Evolutionary conservation across 78 protist genomes (phyloP), one percentile per base, ranked within the genome.

Genomic region (Parvularia atlantis): DNA sequence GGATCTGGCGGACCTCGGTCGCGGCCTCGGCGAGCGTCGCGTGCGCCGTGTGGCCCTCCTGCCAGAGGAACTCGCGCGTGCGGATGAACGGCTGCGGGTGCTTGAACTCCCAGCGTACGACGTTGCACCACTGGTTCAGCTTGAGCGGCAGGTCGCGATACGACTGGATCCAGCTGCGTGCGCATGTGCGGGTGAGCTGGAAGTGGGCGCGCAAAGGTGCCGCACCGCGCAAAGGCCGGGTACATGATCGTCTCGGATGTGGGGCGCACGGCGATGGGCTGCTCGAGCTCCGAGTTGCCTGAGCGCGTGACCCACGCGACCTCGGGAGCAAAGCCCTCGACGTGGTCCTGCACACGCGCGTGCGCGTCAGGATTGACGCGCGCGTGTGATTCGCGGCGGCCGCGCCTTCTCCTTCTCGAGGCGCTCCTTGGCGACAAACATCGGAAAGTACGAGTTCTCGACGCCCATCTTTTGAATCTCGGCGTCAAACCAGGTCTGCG

Each of bases 51-150:
- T 96, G 99, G 48, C 98, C 99, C 80, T 96, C 99, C 75, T 96
- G 98, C 99, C 99, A 96, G 60, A 94, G 79, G 87, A 96, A 94
- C 88, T 96, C 99, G 53, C 99, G 78, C 0, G 94, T 81, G 61
- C 93, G 85, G 61, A 96, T 66, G 89, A 96, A 94, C 40, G 99
- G 99, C 33, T 81, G 84, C 57, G 99, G 95, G 77, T 89, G 81
- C 85, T 87, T 90, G 89, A 94, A 94, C 92, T 96, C 99, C 98
- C 98, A 96, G 53, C 99, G 95, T 39, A 96, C 97, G 24, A 96
- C 97, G 68, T 92, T 94, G 80, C 87, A 84, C 97, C 97, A 92
- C 75, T 91, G 94, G 81, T 89, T 82, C 44, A 89, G 54, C 72
- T 57, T 75, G 66, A 94, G 84, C 44, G 99, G 99, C 44, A 96